Evolutionary conservation across 768 basidiomycete species (phyloP).

Genomic region (Mrakia hoshinonis): DNA sequence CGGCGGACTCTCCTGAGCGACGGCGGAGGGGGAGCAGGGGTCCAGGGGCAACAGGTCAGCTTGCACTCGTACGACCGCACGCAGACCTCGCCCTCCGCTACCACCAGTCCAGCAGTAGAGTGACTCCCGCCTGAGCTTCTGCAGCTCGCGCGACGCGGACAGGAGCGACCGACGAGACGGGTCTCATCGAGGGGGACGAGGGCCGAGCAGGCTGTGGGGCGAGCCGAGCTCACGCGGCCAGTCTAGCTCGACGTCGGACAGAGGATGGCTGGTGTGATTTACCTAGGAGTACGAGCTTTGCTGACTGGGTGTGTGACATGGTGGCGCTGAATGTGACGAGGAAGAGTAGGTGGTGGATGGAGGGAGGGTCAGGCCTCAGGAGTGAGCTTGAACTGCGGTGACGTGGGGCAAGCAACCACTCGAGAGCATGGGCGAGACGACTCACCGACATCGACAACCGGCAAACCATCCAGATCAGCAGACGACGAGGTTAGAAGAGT

Average conservation of each 20-base stretch:
- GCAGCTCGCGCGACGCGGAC: too few relatives aligned
- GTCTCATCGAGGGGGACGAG: background rate
- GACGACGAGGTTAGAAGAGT: too few relatives aligned
- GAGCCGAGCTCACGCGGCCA: background rate
- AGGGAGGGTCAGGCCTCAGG: too few relatives aligned
- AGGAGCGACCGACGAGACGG: background rate
- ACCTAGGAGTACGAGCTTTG: slow-evolving; percentile 90
- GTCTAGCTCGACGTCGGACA: background rate
- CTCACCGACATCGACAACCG: too few relatives aligned
- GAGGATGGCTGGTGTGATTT: slow-evolving; percentile 34
- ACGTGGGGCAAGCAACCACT: too few relatives aligned
- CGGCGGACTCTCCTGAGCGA: slow-evolving; percentile 79
- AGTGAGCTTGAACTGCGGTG: too few relatives aligned
- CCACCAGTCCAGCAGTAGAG: too few relatives aligned
- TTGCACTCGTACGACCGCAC: background rate
- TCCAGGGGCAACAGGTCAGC: background rate
- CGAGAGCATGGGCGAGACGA: too few relatives aligned
- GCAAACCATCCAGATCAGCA: too few relatives aligned
- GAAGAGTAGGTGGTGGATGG: background rate
- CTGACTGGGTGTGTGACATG: slow-evolving; percentile 15
- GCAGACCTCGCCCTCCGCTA: background rate
- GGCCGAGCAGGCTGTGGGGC: background rate
- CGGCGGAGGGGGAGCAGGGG: background rate
- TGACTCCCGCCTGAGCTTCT: too few relatives aligned
- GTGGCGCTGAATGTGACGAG: background rate